These are phyloP conservation scores for Amylocystis lapponica DNA, from an alignment of 768 basidiomycete genomes.

Conservation along the genomic window DNA sequence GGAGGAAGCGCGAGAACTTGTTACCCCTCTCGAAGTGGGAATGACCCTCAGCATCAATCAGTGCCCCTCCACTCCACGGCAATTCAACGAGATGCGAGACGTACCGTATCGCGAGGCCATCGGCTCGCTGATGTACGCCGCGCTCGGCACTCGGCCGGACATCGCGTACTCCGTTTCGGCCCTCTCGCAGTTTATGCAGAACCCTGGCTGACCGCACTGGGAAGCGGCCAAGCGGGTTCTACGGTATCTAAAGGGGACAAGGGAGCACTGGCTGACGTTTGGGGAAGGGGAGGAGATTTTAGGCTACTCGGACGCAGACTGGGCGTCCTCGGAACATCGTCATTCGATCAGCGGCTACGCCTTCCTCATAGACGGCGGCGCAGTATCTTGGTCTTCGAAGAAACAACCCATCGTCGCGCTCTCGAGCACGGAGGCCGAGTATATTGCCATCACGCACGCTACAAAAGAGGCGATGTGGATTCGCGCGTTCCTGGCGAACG, in stretches of 20 bases:
- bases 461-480: slow-evolving; percentile 34
- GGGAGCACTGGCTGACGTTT: slow-evolving; percentile 7
- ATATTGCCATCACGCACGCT: slow-evolving; percentile 29
- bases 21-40: slow-evolving; percentile 2
- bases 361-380: slow-evolving; percentile 28
- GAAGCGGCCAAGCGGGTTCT: slow-evolving; percentile 21
- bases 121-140: slow-evolving; percentile 25
- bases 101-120: slow-evolving; percentile 15
- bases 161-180: slow-evolving; percentile 20
- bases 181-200: slow-evolving; percentile 20
- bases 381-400: slow-evolving; percentile 35
- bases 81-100: slow-evolving; percentile 3
- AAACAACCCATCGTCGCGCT: slow-evolving; percentile 32
- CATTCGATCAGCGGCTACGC: slow-evolving; percentile 26
- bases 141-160: slow-evolving; percentile 25
- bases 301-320: slow-evolving; percentile 12
- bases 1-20: slow-evolving; percentile 7
- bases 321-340: neutral
- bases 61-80: slow-evolving; percentile 6
- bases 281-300: slow-evolving; percentile 6
- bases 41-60: neutral
- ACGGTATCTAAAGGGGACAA: slow-evolving; percentile 24
- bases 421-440: slow-evolving; percentile 35
- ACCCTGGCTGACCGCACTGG: slow-evolving; percentile 18
- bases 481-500: too few relatives aligned